Base-by-base conservation (phyloP, 169 alveolate species). In the Theileria equi region DNA sequence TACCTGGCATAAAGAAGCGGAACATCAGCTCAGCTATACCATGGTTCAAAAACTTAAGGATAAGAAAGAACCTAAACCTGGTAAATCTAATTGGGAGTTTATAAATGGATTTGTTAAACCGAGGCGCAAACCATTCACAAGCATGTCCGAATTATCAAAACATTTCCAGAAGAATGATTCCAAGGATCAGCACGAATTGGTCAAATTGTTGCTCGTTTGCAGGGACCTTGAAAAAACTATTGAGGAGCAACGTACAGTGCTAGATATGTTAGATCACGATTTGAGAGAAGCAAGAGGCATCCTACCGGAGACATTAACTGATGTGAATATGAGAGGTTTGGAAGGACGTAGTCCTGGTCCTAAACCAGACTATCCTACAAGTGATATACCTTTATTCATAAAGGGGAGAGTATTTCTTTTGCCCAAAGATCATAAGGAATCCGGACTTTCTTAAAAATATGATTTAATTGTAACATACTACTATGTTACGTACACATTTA, bases 221-320 rank as follows among this genome's bases (percentile, higher is more conserved):
- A 70, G 94, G 44, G 80, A 88, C 29, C 79, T 89, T 45, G 94
- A 89, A 49, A 86, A 82, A 59, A 61, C 82, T 32, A 89, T 89
- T 35, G 94, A 89, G 58, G 94, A 89, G 48, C 94, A 89, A 48
- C 94, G 87, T 60, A 52, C 74, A 23, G 89, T 88, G n/a, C 48
- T 89, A 57, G 91, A 89, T 35, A 74, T 89, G 89, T 66, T 89
- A 29, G 93, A 89, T 44, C 90, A 89, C 61, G 94, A 89, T 31
- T 60, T 89, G 35, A 23, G 70, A 4, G 91, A 89, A 61, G 94
- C 92, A 5, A 65, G 88, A 7, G 90, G 74, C 26, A 32, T 84
- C 36, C n/a, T 89, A 55, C 93, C 92, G 2, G 81, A 82, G 41
- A 70, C 62, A n/a, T 69, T 84, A 73, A 72, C 66, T 19, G 72